Conservation (phyloP, 345 rosid genomes). For the Triadica sebifera region DNA sequence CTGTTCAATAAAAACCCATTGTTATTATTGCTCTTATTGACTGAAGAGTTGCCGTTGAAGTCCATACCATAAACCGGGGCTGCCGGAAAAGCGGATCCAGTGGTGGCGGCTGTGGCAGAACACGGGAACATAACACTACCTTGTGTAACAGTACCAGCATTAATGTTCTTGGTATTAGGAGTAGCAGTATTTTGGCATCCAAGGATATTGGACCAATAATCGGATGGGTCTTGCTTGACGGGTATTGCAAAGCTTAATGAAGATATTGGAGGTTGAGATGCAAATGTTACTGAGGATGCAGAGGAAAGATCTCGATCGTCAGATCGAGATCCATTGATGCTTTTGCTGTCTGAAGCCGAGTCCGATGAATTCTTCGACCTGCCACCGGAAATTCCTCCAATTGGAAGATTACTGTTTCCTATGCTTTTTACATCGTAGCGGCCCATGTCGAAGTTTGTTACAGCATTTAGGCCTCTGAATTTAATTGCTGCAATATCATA, state of each 20-base stretch:
- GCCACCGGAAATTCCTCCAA: conserved; percentile 52
- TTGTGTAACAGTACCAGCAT: background rate
- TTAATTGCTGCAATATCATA: conserved; percentile 84
- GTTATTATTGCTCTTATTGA: conserved; percentile 23
- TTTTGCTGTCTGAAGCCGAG: conserved; percentile 44
- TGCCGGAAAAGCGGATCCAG: conserved; percentile 18
- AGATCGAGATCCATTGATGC: conserved; percentile 34
- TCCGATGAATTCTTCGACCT: conserved; percentile 48
- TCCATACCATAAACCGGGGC: conserved; percentile 30
- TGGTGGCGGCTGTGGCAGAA: background rate
- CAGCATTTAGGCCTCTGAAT: conserved; percentile 84
- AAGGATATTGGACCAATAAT: conserved; percentile 61
- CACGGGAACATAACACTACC: conserved; percentile 10
- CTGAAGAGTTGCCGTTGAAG: conserved; percentile 11
- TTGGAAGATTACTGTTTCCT: conserved; percentile 75
- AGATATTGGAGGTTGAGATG: conserved; percentile 32
- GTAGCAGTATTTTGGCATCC: conserved; percentile 20
- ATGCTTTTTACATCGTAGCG: conserved; percentile 91
- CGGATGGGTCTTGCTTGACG: conserved; percentile 55
- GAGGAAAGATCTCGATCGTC: conserved; percentile 52
- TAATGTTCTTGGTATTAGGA: conserved; percentile 19
- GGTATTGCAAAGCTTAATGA: conserved; percentile 41
- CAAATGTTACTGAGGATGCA: conserved; percentile 46
- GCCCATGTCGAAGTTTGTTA: conserved; percentile 89
- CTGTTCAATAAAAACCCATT: conserved; percentile 26